phyloP scores from a whole-genome alignment of 495 filamentous ascomycete species.

The Trichoderma erinaceum region DNA sequence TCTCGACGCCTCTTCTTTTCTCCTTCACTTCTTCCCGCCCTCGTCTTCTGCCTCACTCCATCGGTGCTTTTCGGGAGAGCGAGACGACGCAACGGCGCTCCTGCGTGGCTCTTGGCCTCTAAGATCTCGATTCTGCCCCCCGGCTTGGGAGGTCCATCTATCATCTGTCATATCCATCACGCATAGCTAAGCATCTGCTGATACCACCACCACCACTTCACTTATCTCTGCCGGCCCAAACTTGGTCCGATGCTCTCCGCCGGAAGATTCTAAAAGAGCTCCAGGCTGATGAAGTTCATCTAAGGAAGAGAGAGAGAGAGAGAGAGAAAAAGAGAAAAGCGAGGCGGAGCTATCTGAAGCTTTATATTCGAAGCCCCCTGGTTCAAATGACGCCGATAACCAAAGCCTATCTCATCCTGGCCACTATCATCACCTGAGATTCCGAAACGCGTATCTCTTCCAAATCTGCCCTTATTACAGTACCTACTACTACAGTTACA shows the following conservation, averaged over 20 bases:
- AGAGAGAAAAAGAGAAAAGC: not conserved
- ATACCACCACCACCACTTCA: not conserved
- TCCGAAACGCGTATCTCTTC: constrained; percentile 18
- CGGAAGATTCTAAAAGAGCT: not conserved
- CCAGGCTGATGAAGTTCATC: not conserved
- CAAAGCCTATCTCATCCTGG: constrained; percentile 48
- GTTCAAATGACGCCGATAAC: constrained; percentile 46
- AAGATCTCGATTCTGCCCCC: constrained; percentile 12
- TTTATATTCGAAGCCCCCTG: constrained; percentile 13
- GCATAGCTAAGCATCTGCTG: constrained; percentile 17
- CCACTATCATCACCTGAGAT: constrained; percentile 40
- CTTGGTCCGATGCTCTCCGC: constrained; percentile 5
- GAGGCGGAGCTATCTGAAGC: constrained; percentile 7
- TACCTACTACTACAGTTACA: no score
- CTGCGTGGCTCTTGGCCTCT: not conserved
- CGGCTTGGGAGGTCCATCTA: constrained; percentile 10
- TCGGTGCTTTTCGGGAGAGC: not conserved
- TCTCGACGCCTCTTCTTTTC: not conserved
- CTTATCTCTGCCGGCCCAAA: not conserved
- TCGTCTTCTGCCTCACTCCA: not conserved
- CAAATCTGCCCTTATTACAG: not conserved
- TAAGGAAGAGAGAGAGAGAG: not conserved
- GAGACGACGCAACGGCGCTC: not conserved
- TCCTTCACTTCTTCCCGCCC: not conserved
- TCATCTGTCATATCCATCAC: constrained; percentile 17